Evolutionary conservation across 345 rosid species (phyloP), one percentile per base, ranked within the genome.

Genomic region (Populus nigra): DNA sequence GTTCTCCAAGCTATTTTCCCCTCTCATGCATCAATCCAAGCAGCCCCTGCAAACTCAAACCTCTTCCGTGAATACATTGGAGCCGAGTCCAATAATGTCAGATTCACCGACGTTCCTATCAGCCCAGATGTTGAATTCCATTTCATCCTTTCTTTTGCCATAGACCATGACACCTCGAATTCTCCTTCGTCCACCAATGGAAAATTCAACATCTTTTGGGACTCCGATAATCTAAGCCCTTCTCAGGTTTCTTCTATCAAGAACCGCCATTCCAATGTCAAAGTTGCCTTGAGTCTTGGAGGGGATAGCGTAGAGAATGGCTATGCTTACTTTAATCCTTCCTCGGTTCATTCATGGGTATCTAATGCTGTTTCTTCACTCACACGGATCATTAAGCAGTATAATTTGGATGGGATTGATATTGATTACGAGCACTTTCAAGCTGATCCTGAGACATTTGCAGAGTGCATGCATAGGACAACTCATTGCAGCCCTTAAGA

Each of bases 311-410:
- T 69, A 2, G 71, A 33, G 15, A 73, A 55, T 11, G 66, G 23
- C 29, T 7, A 1, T 9, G 78, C 78, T 35, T 49, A 67, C 65
- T 75, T 75, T 47, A 35, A 67, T 2, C 78, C 72, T 15, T 66
- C 65, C 13, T 75, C 78, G 0, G 36, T 67, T 1, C 18, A 49
- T 22, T 75, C 78, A 22, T 75, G 78, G 78, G 72, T 67, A 7
- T 67, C 78, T 2, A 75, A 75, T 35, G 78, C 78, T 49, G 78
- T 75, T 50, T 75, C 78, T 66, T 75, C 78, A 1, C 72, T 67
- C 65, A 75, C 72, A 1, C 7, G 3, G 7, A 50, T 75, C 66
- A 75, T 75, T 71, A 53, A 75, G 38, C 53, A 67, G 31, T 66
- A 50, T 35, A n/a, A 67, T 5, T 36, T 75, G 31, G 78, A 75